Evolutionary conservation across 148 eudicot genomes (phyloP).

Genomic region (Euryodendron excelsum): DNA sequence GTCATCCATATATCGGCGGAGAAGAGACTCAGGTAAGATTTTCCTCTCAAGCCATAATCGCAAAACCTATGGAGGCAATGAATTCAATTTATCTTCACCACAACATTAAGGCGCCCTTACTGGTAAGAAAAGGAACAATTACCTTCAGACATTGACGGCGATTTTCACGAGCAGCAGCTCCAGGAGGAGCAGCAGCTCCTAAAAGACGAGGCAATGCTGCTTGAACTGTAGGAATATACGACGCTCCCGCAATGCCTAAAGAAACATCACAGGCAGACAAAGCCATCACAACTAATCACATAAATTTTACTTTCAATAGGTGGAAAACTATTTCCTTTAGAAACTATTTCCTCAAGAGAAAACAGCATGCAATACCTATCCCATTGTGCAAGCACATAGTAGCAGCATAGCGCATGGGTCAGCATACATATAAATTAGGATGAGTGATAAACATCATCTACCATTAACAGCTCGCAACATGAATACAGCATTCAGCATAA

Average conservation of each 20-base stretch:
- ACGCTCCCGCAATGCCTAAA: constrained; percentile 83
- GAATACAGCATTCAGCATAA: neutral
- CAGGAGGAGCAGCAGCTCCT: constrained; percentile 89
- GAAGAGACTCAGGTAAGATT: constrained; percentile 76
- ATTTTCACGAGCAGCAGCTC: constrained; percentile 74
- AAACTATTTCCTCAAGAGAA: too few relatives aligned
- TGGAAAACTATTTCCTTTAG: neutral
- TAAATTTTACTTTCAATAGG: too few relatives aligned
- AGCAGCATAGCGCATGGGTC: neutral
- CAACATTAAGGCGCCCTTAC: neutral
- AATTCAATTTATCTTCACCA: constrained; percentile 6
- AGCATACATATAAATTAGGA: neutral
- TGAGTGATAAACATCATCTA: neutral
- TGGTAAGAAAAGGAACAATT: constrained; percentile 13
- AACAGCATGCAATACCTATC: neutral
- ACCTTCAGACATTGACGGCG: constrained; percentile 94
- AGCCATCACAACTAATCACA: too few relatives aligned
- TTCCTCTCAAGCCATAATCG: constrained; percentile 94
- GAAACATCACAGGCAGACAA: constrained; percentile 6
- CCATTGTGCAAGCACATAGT: neutral
- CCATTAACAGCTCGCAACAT: neutral
- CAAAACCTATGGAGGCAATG: constrained; percentile 47
- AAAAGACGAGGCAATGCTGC: constrained; percentile 80
- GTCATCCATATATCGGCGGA: constrained; percentile 68
- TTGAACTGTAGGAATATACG: constrained; percentile 80